These are phyloP conservation scores for Ricinus communis DNA, from an alignment of 345 rosid species.

Conservation along the genomic window DNA sequence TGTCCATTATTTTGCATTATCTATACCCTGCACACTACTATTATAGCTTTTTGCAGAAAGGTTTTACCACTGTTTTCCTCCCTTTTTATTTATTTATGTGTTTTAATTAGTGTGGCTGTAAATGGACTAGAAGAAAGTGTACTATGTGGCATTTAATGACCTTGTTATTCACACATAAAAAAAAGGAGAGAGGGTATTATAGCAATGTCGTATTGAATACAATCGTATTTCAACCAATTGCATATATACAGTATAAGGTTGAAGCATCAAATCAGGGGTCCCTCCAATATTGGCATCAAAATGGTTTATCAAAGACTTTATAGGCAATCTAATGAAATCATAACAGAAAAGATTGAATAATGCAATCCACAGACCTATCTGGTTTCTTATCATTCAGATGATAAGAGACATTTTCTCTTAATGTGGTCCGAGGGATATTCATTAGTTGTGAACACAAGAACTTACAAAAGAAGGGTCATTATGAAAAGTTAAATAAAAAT, in stretches of 20 bases:
- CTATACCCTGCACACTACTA: not conserved
- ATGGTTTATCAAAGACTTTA: slow-evolving; percentile 28
- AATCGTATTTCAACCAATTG: too few relatives aligned
- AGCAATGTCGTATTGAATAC: too few relatives aligned
- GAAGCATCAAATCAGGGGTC: slow-evolving; percentile 15
- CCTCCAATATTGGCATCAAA: not conserved
- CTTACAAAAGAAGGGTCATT: too few relatives aligned
- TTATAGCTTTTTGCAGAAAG: not conserved
- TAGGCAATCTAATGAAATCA: slow-evolving; percentile 34
- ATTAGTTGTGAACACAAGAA: too few relatives aligned
- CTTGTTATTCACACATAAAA: not conserved
- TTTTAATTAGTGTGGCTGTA: not conserved
- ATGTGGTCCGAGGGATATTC: too few relatives aligned
- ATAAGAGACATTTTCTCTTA: slow-evolving; percentile 3
- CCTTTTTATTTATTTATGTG: not conserved
- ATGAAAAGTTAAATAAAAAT: too few relatives aligned
- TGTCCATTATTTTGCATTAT: slow-evolving; percentile 17
- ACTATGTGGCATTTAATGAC: slow-evolving; percentile 1
- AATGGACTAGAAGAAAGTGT: not conserved
- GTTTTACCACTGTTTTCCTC: slow-evolving; percentile 8
- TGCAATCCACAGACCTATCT: slow-evolving; percentile 14
- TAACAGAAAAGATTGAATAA: slow-evolving; percentile 17
- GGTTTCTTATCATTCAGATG: slow-evolving; percentile 8
- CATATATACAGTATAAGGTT: not conserved
- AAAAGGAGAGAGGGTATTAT: not conserved